Evolutionary conservation across 805 yeast genomes (phyloP).

Genomic region (Yueomyces sp.): DNA sequence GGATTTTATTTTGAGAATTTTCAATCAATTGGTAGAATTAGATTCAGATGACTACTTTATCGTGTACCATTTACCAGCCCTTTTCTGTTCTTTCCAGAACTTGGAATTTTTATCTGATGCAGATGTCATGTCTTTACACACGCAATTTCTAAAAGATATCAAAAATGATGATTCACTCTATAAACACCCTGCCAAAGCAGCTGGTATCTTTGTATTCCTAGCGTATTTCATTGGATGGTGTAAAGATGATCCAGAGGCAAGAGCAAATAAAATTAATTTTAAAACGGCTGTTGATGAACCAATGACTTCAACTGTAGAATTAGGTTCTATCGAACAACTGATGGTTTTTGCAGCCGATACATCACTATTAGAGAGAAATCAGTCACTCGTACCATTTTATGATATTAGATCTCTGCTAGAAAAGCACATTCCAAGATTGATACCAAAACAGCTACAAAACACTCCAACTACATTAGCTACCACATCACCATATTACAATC

Average conservation of each 20-base stretch:
- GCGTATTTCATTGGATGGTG: slow-evolving; percentile 58
- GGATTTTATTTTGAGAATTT: slow-evolving; percentile 25
- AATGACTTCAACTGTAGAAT: slow-evolving; percentile 41
- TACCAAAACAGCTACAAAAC: slow-evolving; percentile 40
- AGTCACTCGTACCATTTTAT: slow-evolving; percentile 38
- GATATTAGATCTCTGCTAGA: slow-evolving; percentile 57
- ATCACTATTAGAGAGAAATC: slow-evolving; percentile 22
- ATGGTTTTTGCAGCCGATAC: slow-evolving; percentile 51
- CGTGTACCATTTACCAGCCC: slow-evolving; percentile 50
- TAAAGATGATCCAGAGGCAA: slow-evolving; percentile 29
- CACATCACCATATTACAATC: neutral
- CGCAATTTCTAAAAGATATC: slow-evolving; percentile 24
- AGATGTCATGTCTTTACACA: slow-evolving; percentile 28
- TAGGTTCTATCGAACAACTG: slow-evolving; percentile 61
- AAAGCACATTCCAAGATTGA: slow-evolving; percentile 45
- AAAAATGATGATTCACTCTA: slow-evolving; percentile 29
- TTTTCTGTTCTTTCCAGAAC: slow-evolving; percentile 33
- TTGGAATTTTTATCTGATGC: slow-evolving; percentile 25
- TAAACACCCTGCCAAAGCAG: slow-evolving; percentile 34
- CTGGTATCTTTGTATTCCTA: slow-evolving; percentile 38
- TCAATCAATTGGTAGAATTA: slow-evolving; percentile 35
- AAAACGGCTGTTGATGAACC: slow-evolving; percentile 44
- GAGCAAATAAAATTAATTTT: slow-evolving; percentile 39
- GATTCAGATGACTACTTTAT: slow-evolving; percentile 50
- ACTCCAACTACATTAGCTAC: slow-evolving; percentile 4